Evolutionary conservation across 2,329 filamentous ascomycete genomes (phyloP).

Genomic region (Gyromitra esculenta): DNA sequence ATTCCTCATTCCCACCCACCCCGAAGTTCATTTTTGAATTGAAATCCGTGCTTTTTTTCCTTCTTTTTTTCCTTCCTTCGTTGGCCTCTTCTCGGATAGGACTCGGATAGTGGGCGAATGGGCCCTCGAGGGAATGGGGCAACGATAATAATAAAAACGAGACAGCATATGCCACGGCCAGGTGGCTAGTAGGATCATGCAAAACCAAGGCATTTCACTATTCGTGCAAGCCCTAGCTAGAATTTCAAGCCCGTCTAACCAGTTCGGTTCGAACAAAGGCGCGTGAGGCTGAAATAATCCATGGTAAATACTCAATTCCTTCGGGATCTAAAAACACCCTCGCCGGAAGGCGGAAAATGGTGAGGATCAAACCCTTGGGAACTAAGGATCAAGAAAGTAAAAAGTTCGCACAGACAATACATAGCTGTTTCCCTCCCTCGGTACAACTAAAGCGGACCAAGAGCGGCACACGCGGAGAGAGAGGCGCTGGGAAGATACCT

Average conservation of each 20-base stretch:
- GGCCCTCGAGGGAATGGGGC: neutral
- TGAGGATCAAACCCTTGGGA: conserved; percentile 21
- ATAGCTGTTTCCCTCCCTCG: conserved; percentile 2
- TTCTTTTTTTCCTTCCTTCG: conserved; percentile 40
- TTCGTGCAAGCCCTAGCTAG: conserved; percentile 18
- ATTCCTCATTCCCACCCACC: neutral
- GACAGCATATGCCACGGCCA: conserved; percentile 40
- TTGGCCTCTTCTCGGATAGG: conserved; percentile 44
- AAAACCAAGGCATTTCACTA: conserved; percentile 14
- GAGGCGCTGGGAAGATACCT: neutral
- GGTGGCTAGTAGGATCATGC: conserved; percentile 38
- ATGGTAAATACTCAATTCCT: conserved; percentile 8
- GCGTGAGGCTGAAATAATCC: conserved; percentile 32
- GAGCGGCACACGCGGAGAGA: conserved; percentile 1
- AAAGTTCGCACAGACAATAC: conserved; percentile 37
- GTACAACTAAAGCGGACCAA: conserved; percentile 39
- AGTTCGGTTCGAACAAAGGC: conserved; percentile 13
- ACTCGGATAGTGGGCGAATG: conserved; percentile 45
- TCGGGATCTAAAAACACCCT: conserved; percentile 34
- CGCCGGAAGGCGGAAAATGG: conserved; percentile 16
- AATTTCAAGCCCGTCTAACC: conserved; percentile 21
- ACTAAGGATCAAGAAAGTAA: neutral
- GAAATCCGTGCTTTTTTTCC: conserved; percentile 31
- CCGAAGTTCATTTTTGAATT: conserved; percentile 29
- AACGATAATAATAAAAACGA: conserved; percentile 24